A percentile compares a stretch with the other conserved stretches of the same genome.
Conservation (phyloP, 2,329 filamentous ascomycete genomes). For the Penicillium sp. region DNA sequence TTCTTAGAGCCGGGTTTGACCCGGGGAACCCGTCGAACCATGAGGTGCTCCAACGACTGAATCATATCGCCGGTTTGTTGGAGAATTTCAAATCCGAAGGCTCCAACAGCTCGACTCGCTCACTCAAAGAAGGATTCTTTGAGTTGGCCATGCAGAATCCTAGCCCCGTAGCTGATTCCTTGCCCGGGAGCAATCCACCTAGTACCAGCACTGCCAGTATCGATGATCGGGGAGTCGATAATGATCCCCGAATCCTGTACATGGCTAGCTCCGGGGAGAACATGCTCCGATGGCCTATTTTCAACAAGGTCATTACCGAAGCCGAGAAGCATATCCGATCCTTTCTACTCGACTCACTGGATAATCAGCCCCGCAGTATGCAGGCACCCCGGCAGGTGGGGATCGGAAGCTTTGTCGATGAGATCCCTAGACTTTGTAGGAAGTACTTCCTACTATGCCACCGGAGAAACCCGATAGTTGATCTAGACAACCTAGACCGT, state of each 20-base stretch:
- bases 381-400: conserved; percentile 11
- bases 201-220: conserved; percentile 6
- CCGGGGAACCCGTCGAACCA: conserved; percentile 11
- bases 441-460: conserved; percentile 18
- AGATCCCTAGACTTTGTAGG: conserved; percentile 16
- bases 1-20: conserved; percentile 15
- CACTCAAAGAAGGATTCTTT: conserved; percentile 15
- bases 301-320: conserved; percentile 18
- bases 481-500: conserved; percentile 16
- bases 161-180: conserved; percentile 13
- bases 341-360: conserved; percentile 22
- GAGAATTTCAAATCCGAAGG: conserved; percentile 21
- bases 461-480: conserved; percentile 19
- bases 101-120: conserved; percentile 14
- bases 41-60: conserved; percentile 20
- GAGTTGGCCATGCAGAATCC: conserved; percentile 11
- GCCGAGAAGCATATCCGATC: conserved; percentile 21
- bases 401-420: conserved; percentile 14
- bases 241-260: conserved; percentile 20
- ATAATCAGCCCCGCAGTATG: conserved; percentile 6
- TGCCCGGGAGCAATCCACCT: conserved; percentile 4
- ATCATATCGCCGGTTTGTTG: conserved; percentile 19
- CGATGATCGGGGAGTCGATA: conserved; percentile 13
- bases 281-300: conserved; percentile 24
- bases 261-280: conserved; percentile 20